Conservation (phyloP, 129 eudicot genomes). For the Scalesia atractyloides region DNA sequence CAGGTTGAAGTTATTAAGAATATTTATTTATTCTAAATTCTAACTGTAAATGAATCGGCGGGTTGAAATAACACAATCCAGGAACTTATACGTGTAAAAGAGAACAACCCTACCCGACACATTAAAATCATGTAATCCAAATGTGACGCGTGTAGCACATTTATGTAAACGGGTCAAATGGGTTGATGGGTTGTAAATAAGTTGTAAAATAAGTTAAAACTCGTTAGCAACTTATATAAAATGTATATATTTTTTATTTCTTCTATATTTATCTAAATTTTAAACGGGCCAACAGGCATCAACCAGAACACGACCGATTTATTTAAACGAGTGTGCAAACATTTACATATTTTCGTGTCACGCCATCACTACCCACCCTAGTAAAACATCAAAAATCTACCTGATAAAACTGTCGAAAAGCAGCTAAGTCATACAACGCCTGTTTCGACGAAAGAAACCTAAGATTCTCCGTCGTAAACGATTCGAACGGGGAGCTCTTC, state of each 20-base stretch:
- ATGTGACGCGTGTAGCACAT: background rate
- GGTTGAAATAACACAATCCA: background rate
- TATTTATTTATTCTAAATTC: no score
- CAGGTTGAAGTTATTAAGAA: no score
- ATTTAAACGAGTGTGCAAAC: no score
- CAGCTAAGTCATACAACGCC: conserved; percentile 98
- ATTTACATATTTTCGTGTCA: no score
- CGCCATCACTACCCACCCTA: no score
- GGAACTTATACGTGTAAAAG: background rate
- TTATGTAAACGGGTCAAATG: background rate
- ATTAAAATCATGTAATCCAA: background rate
- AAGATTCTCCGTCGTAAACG: conserved; percentile 69
- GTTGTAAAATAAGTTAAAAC: no score
- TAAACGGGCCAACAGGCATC: no score
- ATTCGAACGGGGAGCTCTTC: conserved; percentile 73
- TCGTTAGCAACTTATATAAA: no score
- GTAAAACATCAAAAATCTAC: conserved; percentile 39
- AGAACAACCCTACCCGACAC: background rate
- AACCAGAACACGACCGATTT: no score
- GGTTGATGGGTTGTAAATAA: background rate
- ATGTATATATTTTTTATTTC: no score
- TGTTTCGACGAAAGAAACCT: conserved; percentile 91
- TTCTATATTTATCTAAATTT: no score
- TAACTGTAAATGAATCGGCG: no score
- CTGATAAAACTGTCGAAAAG: conserved; percentile 90